Percentiles rank a stretch among this genome's conserved stretches.
Conservation (phyloP, 2,329 filamentous ascomycete genomes). For the Falciphora oryzae region DNA sequence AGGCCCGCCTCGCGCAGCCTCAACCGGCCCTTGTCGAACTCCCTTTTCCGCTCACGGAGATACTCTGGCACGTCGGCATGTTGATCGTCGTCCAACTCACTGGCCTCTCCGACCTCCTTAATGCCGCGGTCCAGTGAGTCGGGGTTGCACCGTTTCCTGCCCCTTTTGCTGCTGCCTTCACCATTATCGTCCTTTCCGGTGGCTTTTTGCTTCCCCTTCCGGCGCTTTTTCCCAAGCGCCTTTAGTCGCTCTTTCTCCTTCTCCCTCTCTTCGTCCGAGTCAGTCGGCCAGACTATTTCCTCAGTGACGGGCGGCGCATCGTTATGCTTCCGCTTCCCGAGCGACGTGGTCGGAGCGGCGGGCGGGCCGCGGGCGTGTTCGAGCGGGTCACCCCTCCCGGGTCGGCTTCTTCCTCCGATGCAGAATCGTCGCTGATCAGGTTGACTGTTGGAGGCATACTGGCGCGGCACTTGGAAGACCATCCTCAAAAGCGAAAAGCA, state of each 20-base stretch:
- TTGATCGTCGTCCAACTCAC: conserved; percentile 22
- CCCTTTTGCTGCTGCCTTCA: conserved; percentile 8
- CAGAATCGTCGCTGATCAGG: background rate
- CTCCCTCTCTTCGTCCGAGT: conserved; percentile 52
- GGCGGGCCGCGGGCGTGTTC: background rate
- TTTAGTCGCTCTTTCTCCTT: conserved; percentile 64
- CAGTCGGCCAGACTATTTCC: conserved; percentile 50
- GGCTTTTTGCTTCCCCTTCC: conserved; percentile 39
- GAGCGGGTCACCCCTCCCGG: background rate
- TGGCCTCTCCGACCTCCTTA: conserved; percentile 12
- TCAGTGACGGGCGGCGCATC: conserved; percentile 27
- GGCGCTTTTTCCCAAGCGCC: conserved; percentile 45
- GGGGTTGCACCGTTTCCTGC: background rate
- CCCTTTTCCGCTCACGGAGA: conserved; percentile 58
- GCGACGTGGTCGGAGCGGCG: background rate
- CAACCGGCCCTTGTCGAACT: conserved; percentile 60
- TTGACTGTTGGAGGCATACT: background rate
- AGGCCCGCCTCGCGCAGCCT: conserved; percentile 62
- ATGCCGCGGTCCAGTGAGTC: conserved; percentile 9
- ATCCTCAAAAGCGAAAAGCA: background rate
- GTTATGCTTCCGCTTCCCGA: conserved; percentile 33
- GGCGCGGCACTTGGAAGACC: background rate
- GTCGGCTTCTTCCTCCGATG: background rate
- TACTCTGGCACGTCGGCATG: conserved; percentile 62
- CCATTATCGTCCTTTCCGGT: conserved; percentile 37